Percentiles rank a stretch among this genome's conserved stretches.
These are phyloP conservation scores for Multifurca ochricompacta DNA, from an alignment of 768 basidiomycete genomes.

Conservation along the genomic window DNA sequence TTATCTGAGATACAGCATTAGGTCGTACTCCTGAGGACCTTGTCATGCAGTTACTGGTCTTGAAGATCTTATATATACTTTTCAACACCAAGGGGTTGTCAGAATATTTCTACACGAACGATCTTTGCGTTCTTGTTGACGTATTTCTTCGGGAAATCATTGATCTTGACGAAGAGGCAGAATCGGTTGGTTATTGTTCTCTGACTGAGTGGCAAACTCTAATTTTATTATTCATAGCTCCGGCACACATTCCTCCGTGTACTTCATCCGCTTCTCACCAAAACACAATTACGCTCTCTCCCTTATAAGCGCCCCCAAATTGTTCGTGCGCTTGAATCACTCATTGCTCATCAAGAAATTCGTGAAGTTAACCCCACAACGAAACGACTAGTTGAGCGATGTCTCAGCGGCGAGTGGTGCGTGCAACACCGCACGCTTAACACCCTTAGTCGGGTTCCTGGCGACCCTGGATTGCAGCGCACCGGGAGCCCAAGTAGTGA, in stretches of 20 bases:
- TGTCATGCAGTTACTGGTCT: slow-evolving; percentile 88
- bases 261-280: slow-evolving; percentile 87
- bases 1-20: slow-evolving; percentile 25
- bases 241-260: slow-evolving; percentile 97
- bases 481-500: slow-evolving; percentile 25
- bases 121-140: slow-evolving; percentile 91
- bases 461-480: slow-evolving; percentile 21
- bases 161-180: slow-evolving; percentile 88
- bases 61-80: slow-evolving; percentile 91
- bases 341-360: slow-evolving; percentile 65
- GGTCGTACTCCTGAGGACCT: slow-evolving; percentile 84
- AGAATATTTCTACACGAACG: slow-evolving; percentile 98
- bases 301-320: slow-evolving; percentile 94
- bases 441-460: neutral
- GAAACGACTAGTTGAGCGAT: slow-evolving; percentile 84
- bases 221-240: slow-evolving; percentile 37
- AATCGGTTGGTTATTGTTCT: slow-evolving; percentile 56
- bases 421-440: slow-evolving; percentile 47
- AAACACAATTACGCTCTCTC: slow-evolving; percentile 77
- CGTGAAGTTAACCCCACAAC: slow-evolving; percentile 84
- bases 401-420: slow-evolving; percentile 84
- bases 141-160: slow-evolving; percentile 93
- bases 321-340: slow-evolving; percentile 69
- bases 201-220: neutral
- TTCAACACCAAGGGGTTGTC: slow-evolving; percentile 90